phyloP scores from a whole-genome alignment of 805 yeast genomes.

The Kuraishia capsulata region DNA sequence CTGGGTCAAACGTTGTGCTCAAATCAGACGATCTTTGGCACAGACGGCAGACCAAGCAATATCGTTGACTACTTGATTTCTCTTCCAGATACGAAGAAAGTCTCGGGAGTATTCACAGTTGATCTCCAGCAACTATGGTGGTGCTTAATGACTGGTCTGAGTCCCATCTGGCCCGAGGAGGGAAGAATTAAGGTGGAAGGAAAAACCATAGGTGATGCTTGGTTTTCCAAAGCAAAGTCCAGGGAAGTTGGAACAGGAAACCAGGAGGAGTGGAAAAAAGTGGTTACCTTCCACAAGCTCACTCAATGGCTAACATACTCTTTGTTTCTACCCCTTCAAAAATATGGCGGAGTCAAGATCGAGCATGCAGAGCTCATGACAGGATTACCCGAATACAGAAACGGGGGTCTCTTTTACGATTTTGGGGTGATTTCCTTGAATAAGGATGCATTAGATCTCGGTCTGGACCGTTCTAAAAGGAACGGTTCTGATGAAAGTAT shows the following conservation, averaged over 20 bases:
- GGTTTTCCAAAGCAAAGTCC: slow-evolving; percentile 33
- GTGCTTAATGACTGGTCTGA: slow-evolving; percentile 44
- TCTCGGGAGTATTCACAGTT: slow-evolving; percentile 16
- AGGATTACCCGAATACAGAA: slow-evolving; percentile 54
- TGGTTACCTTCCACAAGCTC: slow-evolving; percentile 56
- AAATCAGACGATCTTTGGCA: slow-evolving; percentile 30
- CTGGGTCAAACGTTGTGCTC: slow-evolving; percentile 37
- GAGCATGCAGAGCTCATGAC: slow-evolving; percentile 34
- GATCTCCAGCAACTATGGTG: slow-evolving; percentile 44
- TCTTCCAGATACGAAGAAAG: slow-evolving; percentile 10
- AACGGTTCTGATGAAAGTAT: slow-evolving; percentile 19
- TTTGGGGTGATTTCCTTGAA: slow-evolving; percentile 41
- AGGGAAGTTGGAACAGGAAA: slow-evolving; percentile 10
- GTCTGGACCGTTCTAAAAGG: slow-evolving; percentile 24
- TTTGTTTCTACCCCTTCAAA: slow-evolving; percentile 39
- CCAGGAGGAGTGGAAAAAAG: slow-evolving; percentile 26
- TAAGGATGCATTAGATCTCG: slow-evolving; percentile 26
- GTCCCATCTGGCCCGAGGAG: slow-evolving; percentile 51
- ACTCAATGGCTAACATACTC: slow-evolving; percentile 66
- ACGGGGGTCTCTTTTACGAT: slow-evolving; percentile 58
- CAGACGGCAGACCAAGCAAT: slow-evolving; percentile 32
- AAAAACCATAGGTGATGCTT: slow-evolving; percentile 51
- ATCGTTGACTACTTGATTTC: slow-evolving; percentile 38
- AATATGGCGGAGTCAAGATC: slow-evolving; percentile 32
- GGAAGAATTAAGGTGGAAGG: slow-evolving; percentile 45